phyloP scores from a whole-genome alignment of 2,329 filamentous ascomycete species.

The Dendrostoma leiphaemia region DNA sequence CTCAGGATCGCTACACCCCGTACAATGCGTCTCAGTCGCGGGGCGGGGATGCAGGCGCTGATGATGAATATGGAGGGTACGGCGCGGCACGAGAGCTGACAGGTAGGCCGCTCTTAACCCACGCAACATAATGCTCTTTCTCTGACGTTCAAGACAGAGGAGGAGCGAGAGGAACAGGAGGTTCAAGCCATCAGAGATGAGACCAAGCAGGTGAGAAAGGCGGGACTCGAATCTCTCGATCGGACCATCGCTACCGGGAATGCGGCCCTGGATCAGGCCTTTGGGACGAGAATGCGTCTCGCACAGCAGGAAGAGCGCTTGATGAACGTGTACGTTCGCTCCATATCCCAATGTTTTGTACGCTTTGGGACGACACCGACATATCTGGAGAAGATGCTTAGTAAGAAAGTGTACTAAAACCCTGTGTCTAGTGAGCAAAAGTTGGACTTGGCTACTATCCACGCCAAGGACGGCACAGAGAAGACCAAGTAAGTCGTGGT shows the following conservation, averaged over 20 bases:
- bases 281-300: constrained; percentile 69
- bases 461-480: constrained; percentile 74
- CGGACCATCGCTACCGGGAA: constrained; percentile 68
- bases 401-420: background rate
- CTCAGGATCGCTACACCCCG: constrained; percentile 8
- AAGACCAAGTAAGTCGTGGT: constrained; percentile 42
- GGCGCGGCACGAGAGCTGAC: constrained; percentile 69
- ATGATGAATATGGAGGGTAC: constrained; percentile 46
- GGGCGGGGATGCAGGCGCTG: background rate
- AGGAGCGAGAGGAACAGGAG: constrained; percentile 72
- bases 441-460: constrained; percentile 74
- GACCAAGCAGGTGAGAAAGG: constrained; percentile 73
- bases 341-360: background rate
- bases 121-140: rapidly evolving
- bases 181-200: constrained; percentile 71
- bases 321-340: constrained; percentile 58
- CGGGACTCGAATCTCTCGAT: constrained; percentile 63
- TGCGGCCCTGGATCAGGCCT: constrained; percentile 68
- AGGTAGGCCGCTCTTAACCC: background rate
- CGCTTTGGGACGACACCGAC: no score
- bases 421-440: constrained; percentile 57
- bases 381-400: no score
- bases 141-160: constrained; percentile 56
- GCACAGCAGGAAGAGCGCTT: constrained; percentile 78
- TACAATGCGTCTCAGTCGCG: background rate